Evolutionary conservation across 176 grass and related monocot genomes (phyloP), one percentile per base, ranked within the genome.

Genomic region (Carex cristatella): DNA sequence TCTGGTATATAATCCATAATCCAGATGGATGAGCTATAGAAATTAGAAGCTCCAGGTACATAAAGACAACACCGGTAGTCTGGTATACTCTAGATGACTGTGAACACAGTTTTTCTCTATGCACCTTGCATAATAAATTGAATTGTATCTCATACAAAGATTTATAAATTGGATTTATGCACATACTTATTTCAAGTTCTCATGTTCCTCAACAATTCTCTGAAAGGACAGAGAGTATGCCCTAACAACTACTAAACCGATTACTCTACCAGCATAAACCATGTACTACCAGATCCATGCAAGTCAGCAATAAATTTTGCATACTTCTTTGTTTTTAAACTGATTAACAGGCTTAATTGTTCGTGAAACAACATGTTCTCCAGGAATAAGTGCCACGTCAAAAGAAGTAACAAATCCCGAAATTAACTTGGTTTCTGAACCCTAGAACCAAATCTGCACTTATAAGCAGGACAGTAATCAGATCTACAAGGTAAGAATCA

Each of bases 401-500:
- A 74, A 18, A 70, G 16, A 75, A 57, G 51, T 32, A 42, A 44
- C 37, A 71, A 35, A 72, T 19, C 16, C 38, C 53, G 7, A 32
- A 79, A 33, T 79, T 79, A 57, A 79, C 13, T 79, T 58, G 28
- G 28, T 30, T 15, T 58, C 46, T 6, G 14, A 57, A 58, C 53
- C 51, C 49, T 1, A 79, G 0, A 16, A 58, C 53, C 51, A 79
- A 79, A 79, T 79, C 74, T 58, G 53, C 14, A 79, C 14, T 57
- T 77, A 37, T 18, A 28, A 69, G 37, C 61, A 67, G 3, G 49
- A 10, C 5, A 83, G 42, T 83, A 83, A 55, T 83, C 81, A 83
- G 81, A 83, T 83, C 81, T 83, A 83, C 81, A 30, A 69, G 23
- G 8, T 38, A 67, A 51, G 46, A 83, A 83, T 23, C 40, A 18